Percentiles rank a stretch among this genome's conserved stretches.
Conservation (phyloP, 225 moss, liverwort and hornwort genomes). For the Neckera pumila region DNA sequence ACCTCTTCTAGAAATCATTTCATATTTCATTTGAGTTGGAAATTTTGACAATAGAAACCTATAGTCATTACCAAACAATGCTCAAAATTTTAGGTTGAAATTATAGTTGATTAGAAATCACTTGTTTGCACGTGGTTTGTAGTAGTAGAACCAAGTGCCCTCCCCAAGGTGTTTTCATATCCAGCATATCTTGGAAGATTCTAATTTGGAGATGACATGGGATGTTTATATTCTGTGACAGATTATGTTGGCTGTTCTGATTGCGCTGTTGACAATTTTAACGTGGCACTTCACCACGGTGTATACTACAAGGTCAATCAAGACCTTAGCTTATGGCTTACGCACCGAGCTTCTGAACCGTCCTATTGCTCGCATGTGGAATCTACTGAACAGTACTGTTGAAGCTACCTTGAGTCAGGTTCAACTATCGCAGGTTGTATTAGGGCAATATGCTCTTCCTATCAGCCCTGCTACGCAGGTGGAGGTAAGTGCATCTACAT, state of each 20-base stretch:
- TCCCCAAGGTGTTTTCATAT: too few relatives aligned
- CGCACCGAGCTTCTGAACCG: constrained; percentile 73
- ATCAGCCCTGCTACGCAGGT: constrained; percentile 29
- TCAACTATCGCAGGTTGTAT: constrained; percentile 45
- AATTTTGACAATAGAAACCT: too few relatives aligned
- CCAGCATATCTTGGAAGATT: background rate
- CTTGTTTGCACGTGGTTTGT: too few relatives aligned
- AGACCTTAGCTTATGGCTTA: constrained; percentile 58
- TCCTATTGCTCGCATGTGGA: constrained; percentile 78
- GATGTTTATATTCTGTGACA: constrained; percentile 17
- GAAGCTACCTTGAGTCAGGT: constrained; percentile 56
- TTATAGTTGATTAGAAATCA: too few relatives aligned
- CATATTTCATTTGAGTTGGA: too few relatives aligned
- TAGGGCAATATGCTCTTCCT: constrained; percentile 44
- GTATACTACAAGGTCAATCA: constrained; percentile 69
- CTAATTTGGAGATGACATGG: background rate
- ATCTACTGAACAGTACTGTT: constrained; percentile 56
- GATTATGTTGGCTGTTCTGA: constrained; percentile 76
- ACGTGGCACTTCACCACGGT: constrained; percentile 87
- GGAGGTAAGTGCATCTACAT: constrained; percentile 21
- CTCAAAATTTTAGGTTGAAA: too few relatives aligned
- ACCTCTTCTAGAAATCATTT: too few relatives aligned
- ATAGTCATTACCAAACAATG: too few relatives aligned
- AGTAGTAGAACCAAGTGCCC: too few relatives aligned
- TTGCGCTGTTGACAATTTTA: constrained; percentile 68